Evolutionary conservation across 441 rosid species (phyloP), one percentile per base, ranked within the genome.

Genomic region (Jatropha podagrica): DNA sequence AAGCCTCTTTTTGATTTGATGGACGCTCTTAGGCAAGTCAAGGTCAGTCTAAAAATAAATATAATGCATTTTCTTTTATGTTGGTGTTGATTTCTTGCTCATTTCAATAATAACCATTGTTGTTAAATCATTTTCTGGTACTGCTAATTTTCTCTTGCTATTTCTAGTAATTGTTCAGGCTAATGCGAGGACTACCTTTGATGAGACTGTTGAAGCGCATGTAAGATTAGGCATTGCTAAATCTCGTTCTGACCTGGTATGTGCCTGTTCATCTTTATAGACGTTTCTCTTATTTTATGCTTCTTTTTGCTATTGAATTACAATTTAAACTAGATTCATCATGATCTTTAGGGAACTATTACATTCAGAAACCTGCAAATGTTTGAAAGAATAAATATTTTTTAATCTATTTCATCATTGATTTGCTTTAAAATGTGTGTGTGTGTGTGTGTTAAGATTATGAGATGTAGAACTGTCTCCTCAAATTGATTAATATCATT

Each of bases 191-290:
- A 86, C 85, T 0, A 88, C 84, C 2, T 96, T 96, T 70, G 92
- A 91, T 76, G 99, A 96, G 84, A 96, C 97, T 75, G 61, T 94
- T 79, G 99, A 96, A 81, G 98, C 97, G 9, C 99, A 96, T 76
- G 99, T 89, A 23, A 83, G 88, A 69, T 82, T 94, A 84, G 97
- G 92, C 26, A 91, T 96, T 46, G 90, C 87, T 56, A 86, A 82
- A 70, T 87, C 89, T 73, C 90, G 97, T 74, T 86, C 96, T 70
- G 98, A 96, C 80, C 81, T 94, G 95, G 97, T 96, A 84, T 23
- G 65, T 59, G 49, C 42, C 37, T 26, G 8, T 26, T 32, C 68
- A 72, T 80, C 56, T 38, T 48, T 49, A 60, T 3, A 32, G 5
- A n/a, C 6, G 44, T 55, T 38, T 4, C 15, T 3, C 68, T 27